These are phyloP conservation scores for Vicia villosa DNA, from an alignment of 306 rosid species.

Conservation along the genomic window DNA sequence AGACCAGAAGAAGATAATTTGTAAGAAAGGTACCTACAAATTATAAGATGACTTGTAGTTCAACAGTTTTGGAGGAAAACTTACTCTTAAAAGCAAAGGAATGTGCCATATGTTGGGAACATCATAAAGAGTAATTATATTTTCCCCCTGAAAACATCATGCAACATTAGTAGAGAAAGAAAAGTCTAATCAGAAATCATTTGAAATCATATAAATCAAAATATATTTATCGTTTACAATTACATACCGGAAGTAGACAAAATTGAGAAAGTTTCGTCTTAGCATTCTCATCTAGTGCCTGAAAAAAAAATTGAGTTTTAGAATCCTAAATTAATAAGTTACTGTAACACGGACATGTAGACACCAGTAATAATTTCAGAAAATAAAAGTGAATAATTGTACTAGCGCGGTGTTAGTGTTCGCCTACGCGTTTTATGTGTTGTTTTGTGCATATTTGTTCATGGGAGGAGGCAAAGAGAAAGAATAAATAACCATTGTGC, in stretches of 20 bases:
- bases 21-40: constrained; percentile 41
- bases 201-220: constrained; percentile 25
- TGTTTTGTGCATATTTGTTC: constrained; percentile 1
- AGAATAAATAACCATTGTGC: constrained; percentile 60
- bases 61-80: constrained; percentile 32
- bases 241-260: constrained; percentile 79
- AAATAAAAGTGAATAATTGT: not conserved
- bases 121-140: constrained; percentile 86
- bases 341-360: not conserved
- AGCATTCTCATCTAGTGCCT: constrained; percentile 76
- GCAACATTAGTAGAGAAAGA: constrained; percentile 29
- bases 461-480: not conserved
- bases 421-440: not conserved
- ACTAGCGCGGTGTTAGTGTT: not conserved
- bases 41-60: constrained; percentile 28
- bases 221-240: constrained; percentile 17
- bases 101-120: constrained; percentile 97
- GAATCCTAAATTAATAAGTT: constrained; percentile 18
- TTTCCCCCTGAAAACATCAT: constrained; percentile 64
- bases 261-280: constrained; percentile 77
- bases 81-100: constrained; percentile 88
- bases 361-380: not conserved
- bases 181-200: constrained; percentile 31
- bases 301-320: constrained; percentile 38
- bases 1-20: constrained; percentile 39